Conservation (phyloP, 352 stramenopile species). For the Phytophthora citricola region DNA sequence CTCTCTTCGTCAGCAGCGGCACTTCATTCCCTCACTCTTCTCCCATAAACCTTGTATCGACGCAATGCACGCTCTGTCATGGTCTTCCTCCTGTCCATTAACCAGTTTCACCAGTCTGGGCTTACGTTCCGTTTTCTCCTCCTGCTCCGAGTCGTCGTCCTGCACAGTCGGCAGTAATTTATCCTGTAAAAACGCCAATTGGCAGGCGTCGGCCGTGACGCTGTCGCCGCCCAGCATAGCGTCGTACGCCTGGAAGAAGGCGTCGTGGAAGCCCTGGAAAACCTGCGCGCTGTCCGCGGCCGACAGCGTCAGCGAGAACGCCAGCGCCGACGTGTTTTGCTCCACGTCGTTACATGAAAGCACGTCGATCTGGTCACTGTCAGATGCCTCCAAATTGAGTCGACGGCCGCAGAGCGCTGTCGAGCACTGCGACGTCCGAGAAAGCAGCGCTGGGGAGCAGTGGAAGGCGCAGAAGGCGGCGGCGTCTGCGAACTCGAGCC, state of each 20-base stretch:
- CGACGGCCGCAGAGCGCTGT: conserved; percentile 21
- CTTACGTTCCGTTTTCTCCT: conserved; percentile 32
- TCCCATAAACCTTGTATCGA: conserved; percentile 47
- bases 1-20: conserved; percentile 61
- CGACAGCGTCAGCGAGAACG: conserved; percentile 49
- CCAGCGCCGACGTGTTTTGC: conserved; percentile 36
- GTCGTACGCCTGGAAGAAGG: conserved; percentile 75
- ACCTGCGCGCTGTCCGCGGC: conserved; percentile 44
- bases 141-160: conserved; percentile 34
- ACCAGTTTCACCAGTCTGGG: conserved; percentile 67
- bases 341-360: conserved; percentile 47
- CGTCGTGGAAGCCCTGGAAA: conserved; percentile 60
- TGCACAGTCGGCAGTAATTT: conserved; percentile 54
- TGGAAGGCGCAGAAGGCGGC: conserved; percentile 65
- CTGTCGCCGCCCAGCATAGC: conserved; percentile 65
- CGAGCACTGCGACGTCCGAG: conserved; percentile 25
- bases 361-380: conserved; percentile 37
- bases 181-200: conserved; percentile 71
- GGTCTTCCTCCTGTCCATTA: conserved; percentile 16
- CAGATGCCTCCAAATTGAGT: conserved; percentile 14
- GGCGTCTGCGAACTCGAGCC: conserved; percentile 51
- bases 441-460: conserved; percentile 49
- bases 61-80: conserved; percentile 57
- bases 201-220: conserved; percentile 64
- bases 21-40: conserved; percentile 45